phyloP scores from a whole-genome alignment of 768 basidiomycete genomes.

The Suillus luteus region DNA sequence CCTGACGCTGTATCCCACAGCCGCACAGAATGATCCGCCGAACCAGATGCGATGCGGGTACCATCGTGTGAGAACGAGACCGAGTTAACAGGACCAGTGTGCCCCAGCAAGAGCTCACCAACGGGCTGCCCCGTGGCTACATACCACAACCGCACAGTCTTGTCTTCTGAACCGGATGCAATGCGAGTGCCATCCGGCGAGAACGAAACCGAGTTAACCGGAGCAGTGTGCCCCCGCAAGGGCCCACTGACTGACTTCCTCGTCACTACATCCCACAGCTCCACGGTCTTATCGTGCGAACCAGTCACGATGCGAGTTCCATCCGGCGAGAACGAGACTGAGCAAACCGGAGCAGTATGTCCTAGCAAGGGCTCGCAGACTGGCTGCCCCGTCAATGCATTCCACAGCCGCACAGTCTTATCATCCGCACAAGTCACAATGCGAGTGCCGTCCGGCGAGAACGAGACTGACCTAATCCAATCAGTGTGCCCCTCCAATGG shows the following conservation, averaged over 20 bases:
- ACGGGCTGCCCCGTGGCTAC: conserved; percentile 10
- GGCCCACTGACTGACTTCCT: not conserved
- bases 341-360: not conserved
- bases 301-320: conserved; percentile 22
- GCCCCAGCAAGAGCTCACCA: conserved; percentile 14
- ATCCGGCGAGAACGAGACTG: conserved; percentile 12
- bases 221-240: conserved; percentile 12
- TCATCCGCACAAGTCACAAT: conserved; percentile 8
- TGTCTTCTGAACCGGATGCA: conserved; percentile 12
- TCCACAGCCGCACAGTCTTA: conserved; percentile 7
- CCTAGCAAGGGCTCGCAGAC: not conserved
- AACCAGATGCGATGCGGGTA: conserved; percentile 13
- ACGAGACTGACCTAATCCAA: conserved; percentile 2
- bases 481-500: not conserved
- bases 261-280: conserved; percentile 23
- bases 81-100: conserved; percentile 12
- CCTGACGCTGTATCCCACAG: conserved; percentile 11
- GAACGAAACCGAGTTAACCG: conserved; percentile 12
- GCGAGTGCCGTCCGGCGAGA: conserved; percentile 14
- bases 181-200: conserved; percentile 17
- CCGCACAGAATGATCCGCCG: conserved; percentile 10
- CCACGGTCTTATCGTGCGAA: conserved; percentile 19
- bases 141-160: conserved; percentile 17
- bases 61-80: conserved; percentile 23
- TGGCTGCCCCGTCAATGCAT: conserved; percentile 11